Base-by-base conservation (phyloP, 257 asterid species). In the Jaltomata sinuosa region DNA sequence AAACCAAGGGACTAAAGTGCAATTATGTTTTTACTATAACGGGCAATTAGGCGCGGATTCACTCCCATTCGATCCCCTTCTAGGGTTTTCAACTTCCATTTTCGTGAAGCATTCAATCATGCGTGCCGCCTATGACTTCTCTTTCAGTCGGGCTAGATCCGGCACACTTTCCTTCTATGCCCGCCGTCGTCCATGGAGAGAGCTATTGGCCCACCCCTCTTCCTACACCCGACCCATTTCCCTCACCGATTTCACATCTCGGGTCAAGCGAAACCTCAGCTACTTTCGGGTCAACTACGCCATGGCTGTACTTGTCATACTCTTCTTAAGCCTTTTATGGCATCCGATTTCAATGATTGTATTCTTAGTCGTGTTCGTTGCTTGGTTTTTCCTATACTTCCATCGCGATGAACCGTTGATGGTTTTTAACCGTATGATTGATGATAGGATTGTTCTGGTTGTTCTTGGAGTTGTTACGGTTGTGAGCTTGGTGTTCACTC, bases 281-380 rank as follows among this genome's bases (percentile, higher is more conserved):
- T 85, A 93, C 88, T 94, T 93, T 89, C 96, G 98, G 84, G 91
- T 91, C 88, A 94, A 93, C 49, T 94, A 94, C 88, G 82, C 92
- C 22, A 83, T 89, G 86, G 42, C 86, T 14, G 80, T 88, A 11
- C 91, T 94, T 0, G 19, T 89, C 3, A 25, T 89, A 15, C 85
- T 94, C 84, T 94, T 93, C 87, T 82, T 92, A 64, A 91, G 97
- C 91, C 86, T 94, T 7, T 14, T 94, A 27, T 94, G 90, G 91
- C 94, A 92, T 32, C 97, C 98, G 77, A 76, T 89, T 52, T 94
- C 98, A 53, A 64, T 94, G 92, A 88, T 94, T 1, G 96, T 93
- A 19, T 94, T 87, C 42, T 2, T 91, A 12, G 47, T 88, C 27
- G 54, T 91, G 83, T 91, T 86, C 83, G 90, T 85, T 25, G 89